These are phyloP conservation scores for Saururus chinensis DNA, from an alignment of 164 flowering plant species.

Conservation along the genomic window DNA sequence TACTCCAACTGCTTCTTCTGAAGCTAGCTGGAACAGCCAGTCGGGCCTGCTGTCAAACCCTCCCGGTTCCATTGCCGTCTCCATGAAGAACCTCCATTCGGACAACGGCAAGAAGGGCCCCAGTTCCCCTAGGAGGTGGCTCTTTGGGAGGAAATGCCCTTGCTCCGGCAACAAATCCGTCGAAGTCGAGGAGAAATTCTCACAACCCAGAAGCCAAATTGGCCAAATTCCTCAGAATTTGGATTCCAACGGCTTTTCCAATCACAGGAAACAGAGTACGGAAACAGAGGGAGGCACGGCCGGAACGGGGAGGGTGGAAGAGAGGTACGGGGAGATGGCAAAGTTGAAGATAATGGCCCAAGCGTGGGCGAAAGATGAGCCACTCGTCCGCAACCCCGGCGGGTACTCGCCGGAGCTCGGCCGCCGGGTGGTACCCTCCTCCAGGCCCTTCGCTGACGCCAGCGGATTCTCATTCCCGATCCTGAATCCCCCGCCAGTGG, in stretches of 20 bases:
- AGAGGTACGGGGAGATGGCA: background rate
- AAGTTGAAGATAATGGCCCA: slow-evolving; percentile 2
- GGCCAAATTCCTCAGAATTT: slow-evolving; percentile 4
- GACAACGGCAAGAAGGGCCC: slow-evolving; percentile 12
- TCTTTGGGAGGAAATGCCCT: slow-evolving; percentile 54
- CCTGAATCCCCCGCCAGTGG: slow-evolving; percentile 16
- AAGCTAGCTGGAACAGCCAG: slow-evolving; percentile 95
- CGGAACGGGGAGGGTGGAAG: slow-evolving; percentile 2
- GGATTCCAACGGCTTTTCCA: slow-evolving; percentile 2
- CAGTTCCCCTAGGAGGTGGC: slow-evolving; percentile 24
- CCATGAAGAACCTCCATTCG: slow-evolving; percentile 16
- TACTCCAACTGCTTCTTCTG: slow-evolving; percentile 85
- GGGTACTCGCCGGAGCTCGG: slow-evolving; percentile 13
- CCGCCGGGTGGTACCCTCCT: slow-evolving; percentile 15
- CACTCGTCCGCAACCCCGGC: slow-evolving; percentile 1
- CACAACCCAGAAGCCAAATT: slow-evolving; percentile 15
- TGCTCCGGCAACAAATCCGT: slow-evolving; percentile 64
- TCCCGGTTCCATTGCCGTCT: slow-evolving; percentile 40
- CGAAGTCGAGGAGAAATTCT: slow-evolving; percentile 36
- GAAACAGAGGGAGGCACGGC: background rate
- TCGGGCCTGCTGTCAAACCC: slow-evolving; percentile 61
- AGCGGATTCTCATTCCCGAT: slow-evolving; percentile 46
- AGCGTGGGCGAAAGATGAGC: slow-evolving; percentile 6
- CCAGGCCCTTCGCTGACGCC: slow-evolving; percentile 12
- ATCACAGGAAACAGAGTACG: slow-evolving; percentile 5